A percentile compares a stretch with the other conserved stretches of the same genome.
These are phyloP conservation scores for Aspergillus neotritici DNA, from an alignment of 2,329 filamentous ascomycete genomes.

Conservation along the genomic window DNA sequence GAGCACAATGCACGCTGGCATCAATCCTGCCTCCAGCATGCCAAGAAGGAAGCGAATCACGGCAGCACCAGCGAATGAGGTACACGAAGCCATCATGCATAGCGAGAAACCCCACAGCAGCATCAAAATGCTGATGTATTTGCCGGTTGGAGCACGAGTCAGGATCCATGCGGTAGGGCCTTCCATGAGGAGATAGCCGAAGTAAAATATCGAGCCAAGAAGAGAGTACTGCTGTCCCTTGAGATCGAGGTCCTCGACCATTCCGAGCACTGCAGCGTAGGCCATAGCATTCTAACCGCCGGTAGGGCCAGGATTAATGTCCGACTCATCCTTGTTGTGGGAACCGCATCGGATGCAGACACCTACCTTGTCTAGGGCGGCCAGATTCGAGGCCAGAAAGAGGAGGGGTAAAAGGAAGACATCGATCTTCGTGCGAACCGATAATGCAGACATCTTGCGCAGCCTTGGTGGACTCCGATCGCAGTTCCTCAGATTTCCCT, in stretches of 20 bases:
- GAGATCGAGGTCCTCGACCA: conserved; percentile 45
- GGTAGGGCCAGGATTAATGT: no score
- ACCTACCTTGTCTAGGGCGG: no score
- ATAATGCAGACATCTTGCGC: no score
- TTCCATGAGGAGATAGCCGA: conserved; percentile 57
- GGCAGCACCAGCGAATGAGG: conserved; percentile 44
- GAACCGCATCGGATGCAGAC: no score
- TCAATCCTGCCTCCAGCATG: conserved; percentile 29
- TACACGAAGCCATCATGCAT: conserved; percentile 49
- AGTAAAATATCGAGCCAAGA: conserved; percentile 57
- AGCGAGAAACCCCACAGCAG: conserved; percentile 51
- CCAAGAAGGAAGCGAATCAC: conserved; percentile 43
- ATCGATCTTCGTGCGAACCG: no score
- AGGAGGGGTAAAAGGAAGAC: no score
- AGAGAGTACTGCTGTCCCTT: conserved; percentile 51
- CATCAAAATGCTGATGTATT: conserved; percentile 49
- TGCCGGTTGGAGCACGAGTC: conserved; percentile 44
- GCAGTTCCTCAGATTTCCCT: no score
- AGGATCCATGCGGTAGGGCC: conserved; percentile 48
- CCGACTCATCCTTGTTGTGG: no score
- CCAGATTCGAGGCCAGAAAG: no score
- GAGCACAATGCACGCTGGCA: conserved; percentile 52
- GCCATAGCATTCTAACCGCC: no score
- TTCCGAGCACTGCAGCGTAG: no score
- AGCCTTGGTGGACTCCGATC: no score